Evolutionary conservation across 371 early-diverging fungal species (phyloP), one percentile per base, ranked within the genome.

Genomic region (Mortierella sp.): DNA sequence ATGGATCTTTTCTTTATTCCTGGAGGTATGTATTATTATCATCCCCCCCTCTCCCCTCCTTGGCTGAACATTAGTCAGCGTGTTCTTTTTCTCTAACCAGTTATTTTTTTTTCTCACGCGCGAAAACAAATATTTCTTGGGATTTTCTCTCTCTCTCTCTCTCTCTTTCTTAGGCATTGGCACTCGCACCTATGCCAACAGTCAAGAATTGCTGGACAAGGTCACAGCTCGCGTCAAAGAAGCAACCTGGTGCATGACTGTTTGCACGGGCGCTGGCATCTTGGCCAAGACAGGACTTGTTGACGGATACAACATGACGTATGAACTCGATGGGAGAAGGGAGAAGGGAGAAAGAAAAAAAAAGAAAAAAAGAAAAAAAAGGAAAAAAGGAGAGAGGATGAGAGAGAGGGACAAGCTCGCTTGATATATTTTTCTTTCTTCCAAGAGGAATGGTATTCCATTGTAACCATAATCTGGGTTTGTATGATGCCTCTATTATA

Each of bases 221-320:
- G 28, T 79, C 64, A 66, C 43, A 29, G 47, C 55, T 12, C 80
- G 70, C 21, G 26, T 70, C 1, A 37, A 73, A 19, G 70, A 65
- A 6, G 60, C 79, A 5, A 72, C 73, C 28, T 79, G 79, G 79
- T 45, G 37, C 56, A 60, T 82, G 67, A 63, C 70, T 23, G 83
- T 87, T 44, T 87, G 88, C 68, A 84, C 85, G 16, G 88, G 86
- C 11, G 72, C 83, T 45, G 63, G 70, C 6, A 46, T 85, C 50
- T 62, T 86, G 9, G 85, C 85, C 52, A 74, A 68, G 18, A 83
- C 85, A 1, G 85, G 86, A 7, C 68, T 85, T 18, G 62, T 82
- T 11, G 82, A 82, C 57, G 82, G 83, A 28, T 72, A 75, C 21
- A 64, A 59, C 7, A 80, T 82, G 1, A 87, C 88, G 75, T 75